A percentile compares a stretch with the other conserved stretches of the same genome.
These are phyloP conservation scores for Asterochloris sp. DNA, from an alignment of 139 green algal genomes.

Conservation along the genomic window DNA sequence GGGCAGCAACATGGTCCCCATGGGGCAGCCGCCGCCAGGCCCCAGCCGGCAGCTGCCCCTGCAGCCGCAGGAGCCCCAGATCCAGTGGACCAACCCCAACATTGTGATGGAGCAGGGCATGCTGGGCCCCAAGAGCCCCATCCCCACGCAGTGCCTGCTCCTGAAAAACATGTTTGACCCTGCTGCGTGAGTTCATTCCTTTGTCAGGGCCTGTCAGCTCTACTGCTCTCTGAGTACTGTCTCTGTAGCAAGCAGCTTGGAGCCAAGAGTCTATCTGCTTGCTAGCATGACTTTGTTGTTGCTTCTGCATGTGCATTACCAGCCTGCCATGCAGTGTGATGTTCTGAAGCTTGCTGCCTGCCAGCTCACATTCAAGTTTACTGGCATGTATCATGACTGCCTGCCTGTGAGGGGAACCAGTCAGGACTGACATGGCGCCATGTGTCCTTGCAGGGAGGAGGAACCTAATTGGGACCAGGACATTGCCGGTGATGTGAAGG, in stretches of 20 bases:
- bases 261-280: no score
- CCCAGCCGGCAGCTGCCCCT: background rate
- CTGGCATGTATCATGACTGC: background rate
- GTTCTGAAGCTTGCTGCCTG: background rate
- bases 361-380: background rate
- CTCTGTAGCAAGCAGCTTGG: no score
- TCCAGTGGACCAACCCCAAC: conserved; percentile 12
- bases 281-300: background rate
- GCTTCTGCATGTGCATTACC: background rate
- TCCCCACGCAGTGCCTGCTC: conserved; percentile 88
- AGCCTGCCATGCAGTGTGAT: background rate
- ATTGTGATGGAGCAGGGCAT: conserved; percentile 63
- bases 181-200: conserved; percentile 31
- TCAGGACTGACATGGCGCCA: background rate
- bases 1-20: conserved; percentile 13
- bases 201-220: background rate
- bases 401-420: background rate
- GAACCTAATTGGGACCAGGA: conserved; percentile 84
- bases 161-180: conserved; percentile 97
- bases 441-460: conserved; percentile 51
- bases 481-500: conserved; percentile 80
- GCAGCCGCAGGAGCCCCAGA: background rate
- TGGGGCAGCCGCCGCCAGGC: background rate
- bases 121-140: conserved; percentile 84
- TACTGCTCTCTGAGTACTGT: background rate